These are phyloP conservation scores for Chlamydomonas asymmetrica DNA, from an alignment of 139 green algal genomes.

Conservation along the genomic window DNA sequence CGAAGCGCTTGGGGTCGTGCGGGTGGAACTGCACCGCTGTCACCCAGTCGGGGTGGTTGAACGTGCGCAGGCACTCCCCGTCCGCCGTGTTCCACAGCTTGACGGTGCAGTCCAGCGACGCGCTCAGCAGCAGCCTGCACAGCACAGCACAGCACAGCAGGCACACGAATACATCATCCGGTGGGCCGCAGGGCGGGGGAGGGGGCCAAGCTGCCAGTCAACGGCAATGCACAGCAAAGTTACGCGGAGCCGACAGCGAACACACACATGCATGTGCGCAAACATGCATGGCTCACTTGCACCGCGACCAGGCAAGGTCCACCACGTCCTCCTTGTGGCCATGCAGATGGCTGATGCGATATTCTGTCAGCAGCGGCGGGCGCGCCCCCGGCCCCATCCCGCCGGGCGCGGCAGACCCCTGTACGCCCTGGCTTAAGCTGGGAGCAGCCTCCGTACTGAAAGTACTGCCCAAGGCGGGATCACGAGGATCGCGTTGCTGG, in stretches of 20 bases:
- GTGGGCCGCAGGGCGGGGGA: too few relatives aligned
- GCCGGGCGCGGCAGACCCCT: too few relatives aligned
- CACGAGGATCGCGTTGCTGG: background rate
- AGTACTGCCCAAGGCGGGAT: background rate
- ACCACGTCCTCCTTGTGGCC: constrained; percentile 81
- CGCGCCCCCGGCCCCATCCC: constrained; percentile 14
- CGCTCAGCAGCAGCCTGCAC: too few relatives aligned
- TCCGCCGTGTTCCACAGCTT: constrained; percentile 27
- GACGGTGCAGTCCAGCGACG: constrained; percentile 9
- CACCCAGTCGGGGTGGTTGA: constrained; percentile 82
- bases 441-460: background rate
- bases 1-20: constrained; percentile 78
- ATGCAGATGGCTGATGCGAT: constrained; percentile 21
- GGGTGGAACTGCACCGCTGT: constrained; percentile 86
- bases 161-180: too few relatives aligned
- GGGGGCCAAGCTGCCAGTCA: too few relatives aligned
- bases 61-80: constrained; percentile 71
- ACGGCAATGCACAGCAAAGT: too few relatives aligned
- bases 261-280: too few relatives aligned
- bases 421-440: background rate
- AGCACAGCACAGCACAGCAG: too few relatives aligned
- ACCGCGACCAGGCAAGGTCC: constrained; percentile 83
- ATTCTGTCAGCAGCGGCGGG: constrained; percentile 16
- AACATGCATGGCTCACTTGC: too few relatives aligned
- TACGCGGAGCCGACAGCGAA: background rate